phyloP scores from a whole-genome alignment of 2,329 filamentous ascomycete genomes.

The Endothia cerciana region DNA sequence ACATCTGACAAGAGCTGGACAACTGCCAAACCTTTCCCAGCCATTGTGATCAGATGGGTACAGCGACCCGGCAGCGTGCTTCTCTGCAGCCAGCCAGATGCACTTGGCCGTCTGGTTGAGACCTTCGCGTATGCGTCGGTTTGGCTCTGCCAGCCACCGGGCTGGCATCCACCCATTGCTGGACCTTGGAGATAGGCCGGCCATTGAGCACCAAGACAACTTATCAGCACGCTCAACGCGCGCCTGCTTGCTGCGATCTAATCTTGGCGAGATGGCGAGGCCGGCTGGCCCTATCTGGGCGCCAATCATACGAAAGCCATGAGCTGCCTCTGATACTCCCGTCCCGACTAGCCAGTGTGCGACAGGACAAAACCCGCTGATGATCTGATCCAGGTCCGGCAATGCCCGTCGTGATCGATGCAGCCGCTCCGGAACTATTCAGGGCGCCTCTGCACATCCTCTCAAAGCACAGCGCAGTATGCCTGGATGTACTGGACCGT shows the following conservation, averaged over 20 bases:
- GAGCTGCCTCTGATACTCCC: conserved; percentile 21
- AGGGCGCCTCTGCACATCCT: background rate
- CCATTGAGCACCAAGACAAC: background rate
- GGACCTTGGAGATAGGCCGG: too few species aligned
- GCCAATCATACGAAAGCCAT: conserved; percentile 20
- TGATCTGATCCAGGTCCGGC: conserved; percentile 14
- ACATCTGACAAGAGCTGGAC: background rate
- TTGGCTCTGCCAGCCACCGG: background rate
- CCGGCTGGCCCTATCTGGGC: background rate
- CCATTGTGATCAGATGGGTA: background rate
- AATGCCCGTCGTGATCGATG: conserved; percentile 16
- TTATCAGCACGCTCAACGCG: background rate
- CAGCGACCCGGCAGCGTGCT: background rate
- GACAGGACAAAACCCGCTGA: conserved; percentile 9
- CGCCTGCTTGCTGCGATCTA: conserved; percentile 4
- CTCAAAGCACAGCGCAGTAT: background rate
- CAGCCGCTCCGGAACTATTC: conserved; percentile 6
- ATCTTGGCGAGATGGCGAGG: conserved; percentile 13
- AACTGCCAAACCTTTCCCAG: background rate
- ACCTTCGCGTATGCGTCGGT: background rate
- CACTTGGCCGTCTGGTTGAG: conserved; percentile 2
- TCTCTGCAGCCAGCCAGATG: conserved; percentile 14
- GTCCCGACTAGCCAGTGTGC: conserved; percentile 12
- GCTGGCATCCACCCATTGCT: background rate
- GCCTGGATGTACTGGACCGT: background rate